phyloP scores from a whole-genome alignment of 192 early-diverging fungal genomes.

The Cetraspora pellucida region DNA sequence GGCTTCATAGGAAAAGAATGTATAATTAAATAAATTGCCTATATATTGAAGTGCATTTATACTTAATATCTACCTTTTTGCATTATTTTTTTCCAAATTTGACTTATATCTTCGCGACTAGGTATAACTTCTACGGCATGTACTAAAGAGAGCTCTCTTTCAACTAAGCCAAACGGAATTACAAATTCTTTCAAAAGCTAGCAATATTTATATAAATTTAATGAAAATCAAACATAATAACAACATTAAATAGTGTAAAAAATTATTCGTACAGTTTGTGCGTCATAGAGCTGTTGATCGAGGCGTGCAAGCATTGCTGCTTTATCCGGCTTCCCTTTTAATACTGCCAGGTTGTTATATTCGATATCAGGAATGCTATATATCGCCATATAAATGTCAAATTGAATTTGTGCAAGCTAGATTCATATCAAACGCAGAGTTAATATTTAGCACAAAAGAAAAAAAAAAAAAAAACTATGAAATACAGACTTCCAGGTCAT shows the following conservation, averaged over 20 bases:
- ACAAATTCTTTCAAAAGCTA: constrained; percentile 20
- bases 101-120: background rate
- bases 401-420: constrained; percentile 23
- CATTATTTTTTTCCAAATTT: constrained; percentile 17
- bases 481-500: background rate
- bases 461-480: background rate
- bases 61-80: constrained; percentile 5
- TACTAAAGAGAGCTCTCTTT: constrained; percentile 1
- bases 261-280: background rate
- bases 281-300: constrained; percentile 12
- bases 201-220: background rate
- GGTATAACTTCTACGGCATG: constrained; percentile 8
- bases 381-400: background rate
- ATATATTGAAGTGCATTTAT: background rate
- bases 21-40: background rate
- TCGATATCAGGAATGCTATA: background rate
- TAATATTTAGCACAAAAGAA: too few species aligned
- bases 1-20: background rate
- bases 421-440: background rate
- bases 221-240: background rate
- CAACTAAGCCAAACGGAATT: background rate
- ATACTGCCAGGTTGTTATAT: background rate
- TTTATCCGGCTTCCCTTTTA: background rate
- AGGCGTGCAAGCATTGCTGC: background rate
- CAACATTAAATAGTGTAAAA: background rate